Conservation (phyloP, 805 yeast genomes). For the Lipomyces chichibuensis region DNA sequence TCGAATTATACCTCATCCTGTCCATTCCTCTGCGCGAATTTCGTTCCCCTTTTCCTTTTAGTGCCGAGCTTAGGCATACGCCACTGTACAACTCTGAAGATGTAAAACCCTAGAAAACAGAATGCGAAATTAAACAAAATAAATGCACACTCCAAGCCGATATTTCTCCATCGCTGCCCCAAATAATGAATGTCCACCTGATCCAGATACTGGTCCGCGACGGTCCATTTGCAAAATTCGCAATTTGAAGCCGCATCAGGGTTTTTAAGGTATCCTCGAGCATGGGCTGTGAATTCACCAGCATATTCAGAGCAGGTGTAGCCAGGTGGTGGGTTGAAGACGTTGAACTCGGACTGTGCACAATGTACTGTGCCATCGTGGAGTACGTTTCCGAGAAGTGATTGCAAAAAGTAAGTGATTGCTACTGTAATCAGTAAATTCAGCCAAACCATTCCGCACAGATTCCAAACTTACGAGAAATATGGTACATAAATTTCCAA, state of each 20-base stretch:
- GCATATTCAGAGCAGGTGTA: conserved; percentile 65
- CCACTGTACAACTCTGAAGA: conserved; percentile 12
- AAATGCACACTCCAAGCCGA: conserved; percentile 64
- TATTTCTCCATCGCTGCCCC: conserved; percentile 61
- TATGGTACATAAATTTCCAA: conserved; percentile 82
- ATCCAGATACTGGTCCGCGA: conserved; percentile 46
- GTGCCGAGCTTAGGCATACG: not conserved
- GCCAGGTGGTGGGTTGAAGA: conserved; percentile 60
- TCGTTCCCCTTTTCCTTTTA: too few relatives aligned
- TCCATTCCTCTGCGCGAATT: too few relatives aligned
- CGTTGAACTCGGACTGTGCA: conserved; percentile 53
- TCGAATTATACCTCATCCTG: too few relatives aligned
- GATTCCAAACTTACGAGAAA: conserved; percentile 48
- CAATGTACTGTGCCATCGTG: conserved; percentile 60
- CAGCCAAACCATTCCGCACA: not conserved
- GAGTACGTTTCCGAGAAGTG: conserved; percentile 53
- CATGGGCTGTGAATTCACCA: conserved; percentile 47
- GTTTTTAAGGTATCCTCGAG: conserved; percentile 39
- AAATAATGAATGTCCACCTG: conserved; percentile 51
- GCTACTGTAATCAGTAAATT: conserved; percentile 23
- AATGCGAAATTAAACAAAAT: conserved; percentile 52
- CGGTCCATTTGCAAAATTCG: conserved; percentile 16
- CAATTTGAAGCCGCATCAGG: conserved; percentile 17
- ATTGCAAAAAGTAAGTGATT: conserved; percentile 67
- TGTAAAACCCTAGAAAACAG: conserved; percentile 10